These are phyloP conservation scores for Mrakiaceae sp. DNA, from an alignment of 1,284 basidiomycete species.

Conservation along the genomic window DNA sequence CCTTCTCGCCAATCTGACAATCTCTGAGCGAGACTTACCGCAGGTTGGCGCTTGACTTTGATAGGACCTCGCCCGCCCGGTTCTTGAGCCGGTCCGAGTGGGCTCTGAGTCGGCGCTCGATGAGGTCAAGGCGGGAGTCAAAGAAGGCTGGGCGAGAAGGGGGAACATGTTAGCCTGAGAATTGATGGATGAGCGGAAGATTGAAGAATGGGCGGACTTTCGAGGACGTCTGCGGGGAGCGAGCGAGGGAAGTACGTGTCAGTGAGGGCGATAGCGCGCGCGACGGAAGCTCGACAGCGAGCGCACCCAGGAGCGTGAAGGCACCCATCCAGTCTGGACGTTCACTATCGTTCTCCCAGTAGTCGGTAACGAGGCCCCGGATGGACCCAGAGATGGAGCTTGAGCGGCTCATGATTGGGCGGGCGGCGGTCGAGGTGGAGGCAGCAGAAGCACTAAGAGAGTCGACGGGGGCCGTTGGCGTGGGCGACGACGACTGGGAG, in stretches of 20 bases:
- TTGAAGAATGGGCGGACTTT: neutral
- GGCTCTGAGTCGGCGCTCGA: slow-evolving; percentile 75
- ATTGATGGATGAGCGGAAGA: neutral
- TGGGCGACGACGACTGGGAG: neutral
- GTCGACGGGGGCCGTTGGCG: neutral
- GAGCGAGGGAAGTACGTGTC: neutral
- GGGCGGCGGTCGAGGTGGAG: no score
- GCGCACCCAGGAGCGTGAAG: slow-evolving; percentile 10
- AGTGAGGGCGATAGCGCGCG: neutral
- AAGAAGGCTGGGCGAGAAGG: slow-evolving; percentile 7
- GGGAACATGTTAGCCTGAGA: neutral
- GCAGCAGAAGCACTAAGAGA: no score
- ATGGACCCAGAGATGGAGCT: no score
- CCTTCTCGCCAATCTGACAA: no score
- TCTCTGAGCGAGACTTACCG: slow-evolving; percentile 25
- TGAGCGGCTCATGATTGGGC: no score
- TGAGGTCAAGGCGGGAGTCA: slow-evolving; percentile 77
- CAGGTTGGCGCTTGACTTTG: slow-evolving; percentile 54
- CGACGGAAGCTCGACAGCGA: neutral
- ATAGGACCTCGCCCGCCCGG: slow-evolving; percentile 57
- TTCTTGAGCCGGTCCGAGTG: slow-evolving; percentile 70
- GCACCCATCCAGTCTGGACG: slow-evolving; percentile 12
- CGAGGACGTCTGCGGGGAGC: slow-evolving; percentile 8
- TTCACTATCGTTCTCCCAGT: neutral
- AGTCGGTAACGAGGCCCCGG: no score